Conservation (phyloP, 2,329 filamentous ascomycete species). For the Penicillium sp. region DNA sequence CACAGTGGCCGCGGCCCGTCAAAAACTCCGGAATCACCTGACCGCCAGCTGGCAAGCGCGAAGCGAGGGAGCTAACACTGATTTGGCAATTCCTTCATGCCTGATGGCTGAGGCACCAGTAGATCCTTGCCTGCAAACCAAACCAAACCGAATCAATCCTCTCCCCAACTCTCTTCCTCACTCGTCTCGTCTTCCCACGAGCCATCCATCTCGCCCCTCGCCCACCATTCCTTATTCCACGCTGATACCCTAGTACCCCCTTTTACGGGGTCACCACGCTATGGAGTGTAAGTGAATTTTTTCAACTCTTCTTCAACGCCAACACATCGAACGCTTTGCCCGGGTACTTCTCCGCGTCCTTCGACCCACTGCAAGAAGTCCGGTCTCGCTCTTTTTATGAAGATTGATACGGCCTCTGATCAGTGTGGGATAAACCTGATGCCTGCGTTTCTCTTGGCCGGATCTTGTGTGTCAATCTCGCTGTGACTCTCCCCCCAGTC, state of each 20-base stretch:
- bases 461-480: constrained; percentile 22
- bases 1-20: not conserved
- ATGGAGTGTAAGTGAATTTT: constrained; percentile 59
- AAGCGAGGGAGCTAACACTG: constrained; percentile 22
- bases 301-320: constrained; percentile 29
- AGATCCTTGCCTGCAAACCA: constrained; percentile 21
- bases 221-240: constrained; percentile 31
- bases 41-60: constrained; percentile 7
- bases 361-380: constrained; percentile 40
- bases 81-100: constrained; percentile 17
- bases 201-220: constrained; percentile 22
- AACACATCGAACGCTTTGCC: constrained; percentile 32
- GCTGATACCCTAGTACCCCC: constrained; percentile 35
- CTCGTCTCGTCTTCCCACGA: constrained; percentile 35
- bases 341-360: constrained; percentile 40
- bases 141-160: constrained; percentile 24
- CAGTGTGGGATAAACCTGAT: constrained; percentile 15
- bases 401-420: constrained; percentile 17
- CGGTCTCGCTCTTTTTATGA: constrained; percentile 21
- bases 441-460: constrained; percentile 19
- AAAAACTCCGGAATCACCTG: constrained; percentile 17
- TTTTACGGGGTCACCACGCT: constrained; percentile 50
- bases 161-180: constrained; percentile 37
- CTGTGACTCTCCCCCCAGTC: constrained; percentile 24
- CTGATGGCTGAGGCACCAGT: constrained; percentile 29